Conservation (phyloP, 164 flowering plant genomes). For the Akebia trifoliata region DNA sequence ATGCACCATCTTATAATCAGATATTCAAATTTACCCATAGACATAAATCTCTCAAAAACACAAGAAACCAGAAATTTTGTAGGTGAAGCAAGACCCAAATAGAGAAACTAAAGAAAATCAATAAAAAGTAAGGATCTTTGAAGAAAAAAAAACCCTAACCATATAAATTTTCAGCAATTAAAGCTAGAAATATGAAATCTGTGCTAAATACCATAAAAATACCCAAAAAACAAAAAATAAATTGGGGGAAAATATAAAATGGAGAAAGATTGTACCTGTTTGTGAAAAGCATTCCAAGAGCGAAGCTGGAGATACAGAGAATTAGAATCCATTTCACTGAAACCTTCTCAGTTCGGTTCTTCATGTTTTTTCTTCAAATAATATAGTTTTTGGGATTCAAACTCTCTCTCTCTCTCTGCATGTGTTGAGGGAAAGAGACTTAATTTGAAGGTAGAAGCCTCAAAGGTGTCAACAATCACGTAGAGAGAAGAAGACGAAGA, state of each 20-base stretch:
- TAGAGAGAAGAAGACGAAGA: background rate
- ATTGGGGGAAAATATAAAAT: background rate
- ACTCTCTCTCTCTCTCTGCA: too few relatives aligned
- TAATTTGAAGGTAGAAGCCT: background rate
- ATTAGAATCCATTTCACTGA: slow-evolving; percentile 60
- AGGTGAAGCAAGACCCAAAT: background rate
- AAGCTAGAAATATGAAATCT: slow-evolving; percentile 1
- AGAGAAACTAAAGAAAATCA: background rate
- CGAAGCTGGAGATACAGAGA: slow-evolving; percentile 55
- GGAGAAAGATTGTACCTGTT: slow-evolving; percentile 52
- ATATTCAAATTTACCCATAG: too few relatives aligned
- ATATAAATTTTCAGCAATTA: background rate
- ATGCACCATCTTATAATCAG: too few relatives aligned
- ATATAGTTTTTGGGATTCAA: background rate
- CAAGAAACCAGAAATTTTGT: background rate
- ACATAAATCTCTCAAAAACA: background rate
- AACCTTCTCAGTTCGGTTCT: slow-evolving; percentile 36
- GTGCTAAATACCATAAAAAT: slow-evolving; percentile 2
- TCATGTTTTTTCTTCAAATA: slow-evolving; percentile 21
- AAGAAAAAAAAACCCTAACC: background rate
- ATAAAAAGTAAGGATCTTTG: background rate
- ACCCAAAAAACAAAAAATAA: background rate
- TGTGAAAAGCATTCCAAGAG: slow-evolving; percentile 61
- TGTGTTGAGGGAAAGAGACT: background rate
- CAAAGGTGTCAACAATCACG: too few relatives aligned